Evolutionary conservation across 208 protist species (phyloP), one percentile per base, ranked within the genome.

Genomic region (Sergeia podlipaevii): DNA sequence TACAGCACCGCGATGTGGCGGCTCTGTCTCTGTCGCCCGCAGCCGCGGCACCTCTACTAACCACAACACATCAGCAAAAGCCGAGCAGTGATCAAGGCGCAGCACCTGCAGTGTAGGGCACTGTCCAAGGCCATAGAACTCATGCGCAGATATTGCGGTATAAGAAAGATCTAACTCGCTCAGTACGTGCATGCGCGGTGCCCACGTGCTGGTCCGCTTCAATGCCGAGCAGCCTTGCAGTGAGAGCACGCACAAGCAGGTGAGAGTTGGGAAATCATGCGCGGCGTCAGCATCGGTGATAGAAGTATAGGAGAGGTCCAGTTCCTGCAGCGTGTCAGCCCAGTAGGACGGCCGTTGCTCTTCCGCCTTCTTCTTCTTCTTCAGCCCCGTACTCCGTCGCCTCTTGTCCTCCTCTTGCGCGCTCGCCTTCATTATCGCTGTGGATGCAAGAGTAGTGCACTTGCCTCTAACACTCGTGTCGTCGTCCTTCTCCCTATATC

Each of bases 251-350:
- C 30, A 54, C 26, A 85, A 42, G 21, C 49, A 23, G 3, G 47
- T 51, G 54, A 85, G 62, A 28, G 41, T 62, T 4, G 77, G 70
- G 20, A 85, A 10, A 60, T 80, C 74, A 36, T 49, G 53, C 17
- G 60, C 61, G 18, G 60, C 60, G 26, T 70, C 72, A 2, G 38
- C 57, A 47, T 80, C 66, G 11, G 38, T 42, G 10, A 85, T 52
- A 27, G 70, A 56, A 0, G 77, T 85, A 59, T 74, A 85, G 23
- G 77, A 80, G 26, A 85, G 65, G 27, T 85, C 73, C 0, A 85
- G 47, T 27, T 85, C 69, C 0, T 67, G 32, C 6, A 85, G 48
- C 13, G 77, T 73, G 18, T 69, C 42, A 0, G 71, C 50, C 65
- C 73, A 80, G 59, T 50, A 24, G 10, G 59, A n/a, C n/a, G n/a